Evolutionary conservation across 1,139 yeast genomes (phyloP), one percentile per base, ranked within the genome.

Genomic region (Yamadazyma trypodendri): DNA sequence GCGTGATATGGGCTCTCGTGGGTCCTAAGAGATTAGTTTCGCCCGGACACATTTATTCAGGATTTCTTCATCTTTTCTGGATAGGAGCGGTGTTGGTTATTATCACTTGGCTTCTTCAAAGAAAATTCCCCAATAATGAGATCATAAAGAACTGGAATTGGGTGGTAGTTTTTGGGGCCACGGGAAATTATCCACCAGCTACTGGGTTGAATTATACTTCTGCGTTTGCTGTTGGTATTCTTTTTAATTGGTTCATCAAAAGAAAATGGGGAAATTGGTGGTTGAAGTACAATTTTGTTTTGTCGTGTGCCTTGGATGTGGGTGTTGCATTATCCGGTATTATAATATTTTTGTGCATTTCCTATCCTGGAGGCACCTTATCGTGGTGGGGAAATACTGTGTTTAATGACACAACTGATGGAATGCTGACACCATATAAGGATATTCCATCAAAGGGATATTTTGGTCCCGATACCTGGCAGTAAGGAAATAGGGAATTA

Each of bases 1-100:
- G 80, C 8, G 74, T 79, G 12, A 59, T 77, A 17, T 79, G 81
- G 77, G 84, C 84, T 45, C 78, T 72, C 22, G 72, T 80, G 47
- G 85, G 85, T 2, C 85, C 85, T 42, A 61, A 52, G 54, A 64
- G 61, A 37, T 61, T 57, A 8, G 64, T 65, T 46, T 62, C 68
- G 15, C 49, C 42, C 13, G 70, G 69, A 28, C 60, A 61, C 38
- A 44, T 61, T 33, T 67, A 66, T 52, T 52, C 63, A 48, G 57
- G 56, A 2, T 56, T 64, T 37, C 54, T 65, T 41, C 65, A 54
- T 55, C 65, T 65, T 56, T 66, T 66, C 53, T 42, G 66, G 35
- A 50, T 65, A 45, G 74, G 72, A 38, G 60, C 59, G 10, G 37
- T 54, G 18, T 51, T 60, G 43, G 69, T 71, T 15, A 34, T 65